phyloP scores from a whole-genome alignment of 805 yeast genomes.

The Sugiyamaella floridensis region DNA sequence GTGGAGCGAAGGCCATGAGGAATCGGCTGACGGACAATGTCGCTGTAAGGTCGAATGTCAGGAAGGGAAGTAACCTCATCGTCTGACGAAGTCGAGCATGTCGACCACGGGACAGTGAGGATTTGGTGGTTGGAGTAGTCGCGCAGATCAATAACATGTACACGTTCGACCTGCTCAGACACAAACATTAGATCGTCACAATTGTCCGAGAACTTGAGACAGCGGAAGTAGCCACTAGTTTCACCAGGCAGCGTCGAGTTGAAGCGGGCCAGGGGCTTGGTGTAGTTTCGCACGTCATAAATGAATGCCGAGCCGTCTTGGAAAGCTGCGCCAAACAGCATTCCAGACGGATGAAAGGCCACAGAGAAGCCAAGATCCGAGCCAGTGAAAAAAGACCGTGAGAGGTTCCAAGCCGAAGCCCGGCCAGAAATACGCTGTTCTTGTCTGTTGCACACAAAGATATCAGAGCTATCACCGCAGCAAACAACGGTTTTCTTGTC shows the following conservation, averaged over 20 bases:
- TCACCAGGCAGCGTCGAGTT: constrained; percentile 37
- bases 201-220: constrained; percentile 54
- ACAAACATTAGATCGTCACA: constrained; percentile 70
- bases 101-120: constrained; percentile 32
- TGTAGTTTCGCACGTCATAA: constrained; percentile 65
- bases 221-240: constrained; percentile 59
- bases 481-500: constrained; percentile 52
- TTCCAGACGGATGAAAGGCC: constrained; percentile 68
- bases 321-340: constrained; percentile 68
- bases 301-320: constrained; percentile 78
- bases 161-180: constrained; percentile 79
- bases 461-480: constrained; percentile 71
- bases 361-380: constrained; percentile 82
- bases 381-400: constrained; percentile 43
- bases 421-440: constrained; percentile 1
- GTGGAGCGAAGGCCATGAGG: not conserved
- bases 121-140: constrained; percentile 71
- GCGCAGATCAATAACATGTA: constrained; percentile 77
- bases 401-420: constrained; percentile 27
- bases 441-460: constrained; percentile 40
- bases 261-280: constrained; percentile 31
- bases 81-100: constrained; percentile 5
- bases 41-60: constrained; percentile 7
- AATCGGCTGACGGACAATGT: constrained; percentile 4
- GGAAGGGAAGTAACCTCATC: constrained; percentile 10